These are phyloP conservation scores for Pythium grandisporangium DNA, from an alignment of 352 stramenopile genomes.

Conservation along the genomic window DNA sequence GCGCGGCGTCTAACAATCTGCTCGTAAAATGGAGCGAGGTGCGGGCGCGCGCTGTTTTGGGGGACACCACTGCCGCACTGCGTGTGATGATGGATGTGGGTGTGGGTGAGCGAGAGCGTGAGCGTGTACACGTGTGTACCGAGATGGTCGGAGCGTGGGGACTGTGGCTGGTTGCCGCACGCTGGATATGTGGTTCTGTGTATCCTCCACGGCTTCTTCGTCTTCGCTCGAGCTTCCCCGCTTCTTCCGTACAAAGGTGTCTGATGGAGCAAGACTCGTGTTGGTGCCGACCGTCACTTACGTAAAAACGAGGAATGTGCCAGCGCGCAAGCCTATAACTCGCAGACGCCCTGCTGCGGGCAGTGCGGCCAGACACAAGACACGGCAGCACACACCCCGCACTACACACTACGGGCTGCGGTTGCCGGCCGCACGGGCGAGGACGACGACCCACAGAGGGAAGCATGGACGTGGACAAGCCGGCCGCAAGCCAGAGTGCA, in stretches of 20 bases:
- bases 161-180: conserved; percentile 1
- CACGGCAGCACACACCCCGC: background rate
- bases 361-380: background rate
- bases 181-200: conserved; percentile 3
- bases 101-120: too few species aligned
- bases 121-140: conserved; percentile 2
- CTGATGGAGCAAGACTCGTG: background rate
- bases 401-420: too few species aligned
- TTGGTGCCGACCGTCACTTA: background rate
- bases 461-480: too few species aligned
- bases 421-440: too few species aligned
- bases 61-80: background rate
- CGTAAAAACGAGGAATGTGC: conserved; percentile 23
- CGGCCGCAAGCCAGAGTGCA: too few species aligned
- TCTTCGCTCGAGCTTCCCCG: conserved; percentile 12
- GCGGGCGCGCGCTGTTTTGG: background rate
- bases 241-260: conserved; percentile 12
- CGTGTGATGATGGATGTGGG: too few species aligned
- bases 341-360: background rate
- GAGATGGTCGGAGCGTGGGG: background rate
- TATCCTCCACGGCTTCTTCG: background rate
- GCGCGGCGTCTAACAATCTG: background rate
- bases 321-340: background rate
- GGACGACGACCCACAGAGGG: too few species aligned
- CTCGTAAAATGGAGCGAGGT: background rate